These are phyloP conservation scores for Diplodia intermedia DNA, from an alignment of 2,329 filamentous ascomycete species.

Conservation along the genomic window DNA sequence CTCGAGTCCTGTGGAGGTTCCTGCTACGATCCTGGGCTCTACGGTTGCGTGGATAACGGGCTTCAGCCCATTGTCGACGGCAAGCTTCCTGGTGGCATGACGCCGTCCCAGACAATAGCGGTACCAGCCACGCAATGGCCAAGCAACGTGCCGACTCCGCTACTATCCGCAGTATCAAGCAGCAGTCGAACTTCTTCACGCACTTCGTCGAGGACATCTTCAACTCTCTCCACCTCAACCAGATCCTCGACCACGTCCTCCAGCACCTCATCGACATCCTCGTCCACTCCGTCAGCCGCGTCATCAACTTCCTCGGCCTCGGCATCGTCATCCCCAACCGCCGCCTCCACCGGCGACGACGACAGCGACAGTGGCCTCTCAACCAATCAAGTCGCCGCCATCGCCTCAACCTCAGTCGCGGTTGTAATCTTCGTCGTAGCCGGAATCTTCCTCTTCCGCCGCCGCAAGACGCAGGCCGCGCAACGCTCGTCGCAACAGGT, in stretches of 20 bases:
- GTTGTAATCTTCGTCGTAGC: constrained; percentile 45
- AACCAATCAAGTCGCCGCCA: constrained; percentile 45
- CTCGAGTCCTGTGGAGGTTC: constrained; percentile 21
- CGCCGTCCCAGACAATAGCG: constrained; percentile 11
- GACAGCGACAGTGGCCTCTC: constrained; percentile 34
- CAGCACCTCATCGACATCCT: constrained; percentile 27
- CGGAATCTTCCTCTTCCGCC: constrained; percentile 44
- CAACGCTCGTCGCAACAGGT: constrained; percentile 36
- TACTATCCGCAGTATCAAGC: neutral
- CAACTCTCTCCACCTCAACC: constrained; percentile 13
- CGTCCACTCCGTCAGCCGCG: neutral
- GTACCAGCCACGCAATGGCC: constrained; percentile 23
- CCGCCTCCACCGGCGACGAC: constrained; percentile 29
- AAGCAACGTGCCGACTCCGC: constrained; percentile 4
- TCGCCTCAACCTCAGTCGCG: constrained; percentile 44
- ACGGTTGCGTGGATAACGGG: constrained; percentile 16
- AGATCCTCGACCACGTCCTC: neutral
- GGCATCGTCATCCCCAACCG: constrained; percentile 1
- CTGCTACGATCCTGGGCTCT: constrained; percentile 26
- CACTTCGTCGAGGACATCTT: neutral
- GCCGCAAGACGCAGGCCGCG: constrained; percentile 36
- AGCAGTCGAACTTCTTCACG: neutral
- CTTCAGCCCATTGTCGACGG: constrained; percentile 20
- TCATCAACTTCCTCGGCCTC: constrained; percentile 3
- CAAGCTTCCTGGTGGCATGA: constrained; percentile 7